These are phyloP conservation scores for Paspalum notatum DNA, from an alignment of 176 grass and related monocot genomes.

Conservation along the genomic window DNA sequence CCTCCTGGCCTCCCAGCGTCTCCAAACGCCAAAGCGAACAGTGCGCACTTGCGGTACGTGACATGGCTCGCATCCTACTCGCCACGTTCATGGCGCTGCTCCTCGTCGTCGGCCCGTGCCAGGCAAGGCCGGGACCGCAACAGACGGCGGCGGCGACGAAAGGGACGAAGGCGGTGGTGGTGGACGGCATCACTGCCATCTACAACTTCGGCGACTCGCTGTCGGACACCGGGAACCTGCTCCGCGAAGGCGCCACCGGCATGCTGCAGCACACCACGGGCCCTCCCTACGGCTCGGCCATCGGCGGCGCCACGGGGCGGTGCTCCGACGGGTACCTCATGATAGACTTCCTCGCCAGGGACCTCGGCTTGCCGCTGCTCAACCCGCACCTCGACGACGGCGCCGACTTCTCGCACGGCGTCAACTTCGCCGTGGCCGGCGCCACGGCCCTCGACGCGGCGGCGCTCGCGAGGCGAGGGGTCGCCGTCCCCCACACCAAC, in stretches of 20 bases:
- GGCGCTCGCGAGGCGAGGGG: slow-evolving; percentile 39
- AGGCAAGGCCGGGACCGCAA: background rate
- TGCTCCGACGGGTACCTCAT: slow-evolving; percentile 46
- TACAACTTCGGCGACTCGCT: slow-evolving; percentile 46
- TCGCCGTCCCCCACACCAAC: slow-evolving; percentile 25
- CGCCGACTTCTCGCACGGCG: slow-evolving; percentile 46
- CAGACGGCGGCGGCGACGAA: background rate
- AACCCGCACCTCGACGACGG: slow-evolving; percentile 46
- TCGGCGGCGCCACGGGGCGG: background rate
- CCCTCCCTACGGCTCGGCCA: slow-evolving; percentile 10
- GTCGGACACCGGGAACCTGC: slow-evolving; percentile 37
- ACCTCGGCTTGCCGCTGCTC: slow-evolving; percentile 43
- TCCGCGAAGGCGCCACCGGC: slow-evolving; percentile 24
- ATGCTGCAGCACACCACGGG: background rate
- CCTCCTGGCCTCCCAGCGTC: background rate
- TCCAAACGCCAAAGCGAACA: background rate
- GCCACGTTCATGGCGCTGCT: background rate
- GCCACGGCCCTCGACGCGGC: slow-evolving; percentile 55
- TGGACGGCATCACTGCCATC: slow-evolving; percentile 34
- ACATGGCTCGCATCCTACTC: background rate
- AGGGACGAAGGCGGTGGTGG: background rate
- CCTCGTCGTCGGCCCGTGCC: background rate
- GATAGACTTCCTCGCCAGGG: slow-evolving; percentile 41
- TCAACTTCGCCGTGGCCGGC: slow-evolving; percentile 57
- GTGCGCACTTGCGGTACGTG: background rate